Evolutionary conservation across 1,284 basidiomycete species (phyloP).

Genomic region (Schizophyllum amplum): DNA sequence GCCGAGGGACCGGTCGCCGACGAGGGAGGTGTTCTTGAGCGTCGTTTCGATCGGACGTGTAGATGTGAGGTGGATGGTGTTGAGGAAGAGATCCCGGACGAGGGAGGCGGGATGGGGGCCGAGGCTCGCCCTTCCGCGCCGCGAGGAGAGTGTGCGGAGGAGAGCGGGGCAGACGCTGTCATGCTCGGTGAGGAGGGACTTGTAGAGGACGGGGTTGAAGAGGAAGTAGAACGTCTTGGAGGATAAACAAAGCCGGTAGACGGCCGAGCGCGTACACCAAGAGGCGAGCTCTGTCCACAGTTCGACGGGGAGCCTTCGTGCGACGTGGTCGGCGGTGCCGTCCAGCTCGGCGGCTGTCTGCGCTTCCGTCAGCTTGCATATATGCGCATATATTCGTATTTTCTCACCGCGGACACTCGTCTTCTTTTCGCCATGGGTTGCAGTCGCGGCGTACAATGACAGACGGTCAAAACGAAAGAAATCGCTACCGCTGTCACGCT

Average conservation of each 20-base stretch:
- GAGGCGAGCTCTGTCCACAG: neutral
- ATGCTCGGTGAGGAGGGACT: neutral
- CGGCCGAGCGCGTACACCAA: neutral
- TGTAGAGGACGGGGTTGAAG: constrained; percentile 1
- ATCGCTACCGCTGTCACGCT: too few relatives aligned
- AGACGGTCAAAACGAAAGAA: neutral
- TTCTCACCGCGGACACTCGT: neutral
- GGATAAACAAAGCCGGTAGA: neutral
- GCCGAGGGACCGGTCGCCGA: neutral
- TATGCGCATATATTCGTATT: neutral
- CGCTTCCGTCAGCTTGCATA: neutral
- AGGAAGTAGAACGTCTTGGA: neutral
- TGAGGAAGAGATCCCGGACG: neutral
- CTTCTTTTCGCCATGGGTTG: neutral
- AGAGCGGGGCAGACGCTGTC: neutral
- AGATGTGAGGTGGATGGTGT: neutral
- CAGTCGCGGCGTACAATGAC: neutral
- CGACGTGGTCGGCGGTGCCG: neutral
- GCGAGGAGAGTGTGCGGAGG: neutral
- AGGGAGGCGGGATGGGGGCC: neutral
- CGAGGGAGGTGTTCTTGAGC: neutral
- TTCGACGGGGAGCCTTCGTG: neutral
- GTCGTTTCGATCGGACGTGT: neutral
- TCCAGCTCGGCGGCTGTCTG: neutral
- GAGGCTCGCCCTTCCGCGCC: neutral